phyloP scores from a whole-genome alignment of 371 early-diverging fungal genomes.

The Mucor saturninus region DNA sequence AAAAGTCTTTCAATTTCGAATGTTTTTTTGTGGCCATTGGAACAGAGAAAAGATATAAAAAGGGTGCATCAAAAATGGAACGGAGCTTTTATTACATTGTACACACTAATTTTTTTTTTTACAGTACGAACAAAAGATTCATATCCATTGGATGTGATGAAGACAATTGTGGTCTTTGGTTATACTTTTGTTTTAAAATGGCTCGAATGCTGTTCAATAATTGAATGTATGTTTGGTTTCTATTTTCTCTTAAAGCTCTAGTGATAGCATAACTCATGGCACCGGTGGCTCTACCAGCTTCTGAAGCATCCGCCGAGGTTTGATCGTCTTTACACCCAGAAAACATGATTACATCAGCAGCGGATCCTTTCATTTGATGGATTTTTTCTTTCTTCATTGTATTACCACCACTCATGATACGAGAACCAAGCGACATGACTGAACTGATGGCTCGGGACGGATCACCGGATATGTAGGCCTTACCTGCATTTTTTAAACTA shows the following conservation, averaged over 20 bases:
- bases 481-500: conserved; percentile 52
- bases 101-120: conserved; percentile 16
- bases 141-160: conserved; percentile 83
- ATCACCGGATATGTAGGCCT: conserved; percentile 56
- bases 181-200: conserved; percentile 72
- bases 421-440: conserved; percentile 53
- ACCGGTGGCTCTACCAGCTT: conserved; percentile 70
- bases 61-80: neutral
- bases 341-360: conserved; percentile 87
- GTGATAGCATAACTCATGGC: conserved; percentile 90
- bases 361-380: conserved; percentile 59
- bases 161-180: conserved; percentile 84
- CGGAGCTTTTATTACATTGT: neutral
- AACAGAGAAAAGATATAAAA: conserved; percentile 9
- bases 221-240: conserved; percentile 74
- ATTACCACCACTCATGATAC: conserved; percentile 27
- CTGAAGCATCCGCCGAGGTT: conserved; percentile 86
- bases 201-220: conserved; percentile 73
- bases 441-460: conserved; percentile 48
- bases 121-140: conserved; percentile 71
- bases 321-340: conserved; percentile 90
- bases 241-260: conserved; percentile 61
- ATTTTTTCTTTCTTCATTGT: conserved; percentile 37
- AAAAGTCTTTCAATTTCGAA: conserved; percentile 24
- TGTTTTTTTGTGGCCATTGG: conserved; percentile 26